A percentile compares a stretch with the other conserved stretches of the same genome.
These are phyloP conservation scores for Boletellus sp. DNA, from an alignment of 768 basidiomycete genomes.

Conservation along the genomic window DNA sequence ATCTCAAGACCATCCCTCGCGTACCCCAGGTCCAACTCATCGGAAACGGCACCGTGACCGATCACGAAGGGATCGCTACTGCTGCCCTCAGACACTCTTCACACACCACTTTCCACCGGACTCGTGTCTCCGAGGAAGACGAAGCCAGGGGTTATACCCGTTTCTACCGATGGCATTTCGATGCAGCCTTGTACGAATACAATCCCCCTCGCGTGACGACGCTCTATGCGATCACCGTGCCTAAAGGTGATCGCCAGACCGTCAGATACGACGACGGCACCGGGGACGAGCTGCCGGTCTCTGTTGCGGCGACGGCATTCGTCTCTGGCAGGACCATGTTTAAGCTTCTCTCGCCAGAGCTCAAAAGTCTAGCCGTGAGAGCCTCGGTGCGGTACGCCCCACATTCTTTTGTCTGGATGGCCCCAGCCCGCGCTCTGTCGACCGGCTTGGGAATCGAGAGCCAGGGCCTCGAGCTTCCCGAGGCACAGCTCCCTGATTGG, in stretches of 20 bases:
- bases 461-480: slow-evolving; percentile 67
- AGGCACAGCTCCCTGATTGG: slow-evolving; percentile 77
- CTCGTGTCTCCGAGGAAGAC: slow-evolving; percentile 66
- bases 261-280: slow-evolving; percentile 84
- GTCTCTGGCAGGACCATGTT: slow-evolving; percentile 83
- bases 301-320: slow-evolving; percentile 85
- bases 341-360: slow-evolving; percentile 61
- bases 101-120: slow-evolving; percentile 87
- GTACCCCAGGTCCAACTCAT: slow-evolving; percentile 91
- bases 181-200: slow-evolving; percentile 77
- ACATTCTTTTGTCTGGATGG: slow-evolving; percentile 92
- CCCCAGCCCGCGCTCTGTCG: slow-evolving; percentile 63
- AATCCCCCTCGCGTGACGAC: slow-evolving; percentile 85
- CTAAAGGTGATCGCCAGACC: slow-evolving; percentile 58
- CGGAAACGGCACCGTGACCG: slow-evolving; percentile 77
- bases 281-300: slow-evolving; percentile 76
- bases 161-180: slow-evolving; percentile 92
- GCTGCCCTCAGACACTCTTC: slow-evolving; percentile 84
- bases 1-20: slow-evolving; percentile 86
- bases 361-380: slow-evolving; percentile 80
- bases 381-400: slow-evolving; percentile 75
- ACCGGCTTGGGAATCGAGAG: slow-evolving; percentile 82
- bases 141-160: slow-evolving; percentile 73
- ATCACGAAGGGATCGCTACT: slow-evolving; percentile 77
- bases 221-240: slow-evolving; percentile 74